Evolutionary conservation across 306 rosid species (phyloP).

Genomic region (Rosa chinensis): DNA sequence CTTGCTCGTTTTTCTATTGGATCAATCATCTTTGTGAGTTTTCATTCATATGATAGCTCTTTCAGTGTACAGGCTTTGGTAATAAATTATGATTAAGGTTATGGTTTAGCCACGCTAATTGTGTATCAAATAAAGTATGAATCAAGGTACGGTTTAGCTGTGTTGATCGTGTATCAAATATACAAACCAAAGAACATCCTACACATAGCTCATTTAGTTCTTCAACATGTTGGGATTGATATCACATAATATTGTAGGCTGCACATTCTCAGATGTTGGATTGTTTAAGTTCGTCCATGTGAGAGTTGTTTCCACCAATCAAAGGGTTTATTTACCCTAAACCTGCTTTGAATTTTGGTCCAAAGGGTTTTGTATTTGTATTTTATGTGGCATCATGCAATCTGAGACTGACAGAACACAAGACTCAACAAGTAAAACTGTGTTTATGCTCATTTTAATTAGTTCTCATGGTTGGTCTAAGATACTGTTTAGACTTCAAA

Average conservation of each 20-base stretch:
- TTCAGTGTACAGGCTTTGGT: not conserved
- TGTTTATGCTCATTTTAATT: slow-evolving; percentile 23
- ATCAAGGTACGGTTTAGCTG: not conserved
- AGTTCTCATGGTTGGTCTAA: slow-evolving; percentile 11
- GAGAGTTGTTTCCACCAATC: slow-evolving; percentile 32
- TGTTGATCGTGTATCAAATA: not conserved
- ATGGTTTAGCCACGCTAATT: slow-evolving; percentile 2
- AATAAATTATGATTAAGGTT: not conserved
- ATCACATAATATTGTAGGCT: slow-evolving; percentile 14
- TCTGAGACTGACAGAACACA: slow-evolving; percentile 38
- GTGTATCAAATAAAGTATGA: not conserved
- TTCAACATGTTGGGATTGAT: slow-evolving; percentile 7
- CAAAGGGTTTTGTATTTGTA: not conserved
- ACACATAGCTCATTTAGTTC: slow-evolving; percentile 20
- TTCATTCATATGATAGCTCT: not conserved
- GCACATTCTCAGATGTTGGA: slow-evolving; percentile 24
- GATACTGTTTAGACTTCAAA: slow-evolving; percentile 13
- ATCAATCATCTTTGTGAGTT: not conserved
- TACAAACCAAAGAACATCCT: slow-evolving; percentile 11
- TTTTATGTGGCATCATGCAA: slow-evolving; percentile 20
- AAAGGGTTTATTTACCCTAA: slow-evolving; percentile 21
- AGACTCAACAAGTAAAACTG: slow-evolving; percentile 28
- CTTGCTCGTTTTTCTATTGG: not conserved
- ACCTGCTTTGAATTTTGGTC: slow-evolving; percentile 10
- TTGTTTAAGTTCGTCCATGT: slow-evolving; percentile 16